These are phyloP conservation scores for Sanguinoderma infundibulare DNA, from an alignment of 1,284 basidiomycete genomes.

Conservation along the genomic window DNA sequence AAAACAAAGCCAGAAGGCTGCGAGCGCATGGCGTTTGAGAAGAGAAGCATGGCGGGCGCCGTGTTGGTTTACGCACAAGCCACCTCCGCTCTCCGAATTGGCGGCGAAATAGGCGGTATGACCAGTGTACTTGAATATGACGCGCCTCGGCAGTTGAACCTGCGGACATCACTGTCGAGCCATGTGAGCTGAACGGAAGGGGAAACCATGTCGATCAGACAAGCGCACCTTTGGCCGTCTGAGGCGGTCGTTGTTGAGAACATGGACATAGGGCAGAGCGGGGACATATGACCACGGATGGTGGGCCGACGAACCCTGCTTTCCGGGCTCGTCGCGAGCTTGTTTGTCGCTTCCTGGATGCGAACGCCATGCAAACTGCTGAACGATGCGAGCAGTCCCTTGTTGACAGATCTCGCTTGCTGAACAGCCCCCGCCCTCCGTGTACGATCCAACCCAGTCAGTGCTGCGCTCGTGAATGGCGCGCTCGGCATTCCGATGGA, in stretches of 20 bases:
- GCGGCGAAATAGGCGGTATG: neutral
- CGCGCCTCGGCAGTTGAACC: neutral
- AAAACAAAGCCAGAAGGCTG: constrained; percentile 4
- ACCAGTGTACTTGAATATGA: neutral
- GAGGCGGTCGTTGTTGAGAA: constrained; percentile 1
- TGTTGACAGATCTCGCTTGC: neutral
- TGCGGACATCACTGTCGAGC: neutral
- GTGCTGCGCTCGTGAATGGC: neutral
- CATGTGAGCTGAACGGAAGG: neutral
- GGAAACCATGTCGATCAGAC: neutral
- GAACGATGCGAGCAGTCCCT: neutral
- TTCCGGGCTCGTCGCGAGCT: neutral
- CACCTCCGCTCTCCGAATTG: constrained; percentile 9
- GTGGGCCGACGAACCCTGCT: neutral
- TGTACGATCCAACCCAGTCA: neutral
- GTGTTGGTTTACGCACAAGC: constrained; percentile 4
- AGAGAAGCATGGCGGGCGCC: constrained; percentile 15
- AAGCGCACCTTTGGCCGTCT: neutral
- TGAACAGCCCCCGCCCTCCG: neutral
- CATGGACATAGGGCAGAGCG: neutral
- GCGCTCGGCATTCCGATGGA: neutral
- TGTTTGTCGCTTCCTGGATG: neutral
- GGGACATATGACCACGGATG: neutral
- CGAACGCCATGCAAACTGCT: neutral
- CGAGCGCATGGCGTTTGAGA: constrained; percentile 12